Evolutionary conservation across 2,329 filamentous ascomycete species (phyloP).

Genomic region (Diplodia mutila): DNA sequence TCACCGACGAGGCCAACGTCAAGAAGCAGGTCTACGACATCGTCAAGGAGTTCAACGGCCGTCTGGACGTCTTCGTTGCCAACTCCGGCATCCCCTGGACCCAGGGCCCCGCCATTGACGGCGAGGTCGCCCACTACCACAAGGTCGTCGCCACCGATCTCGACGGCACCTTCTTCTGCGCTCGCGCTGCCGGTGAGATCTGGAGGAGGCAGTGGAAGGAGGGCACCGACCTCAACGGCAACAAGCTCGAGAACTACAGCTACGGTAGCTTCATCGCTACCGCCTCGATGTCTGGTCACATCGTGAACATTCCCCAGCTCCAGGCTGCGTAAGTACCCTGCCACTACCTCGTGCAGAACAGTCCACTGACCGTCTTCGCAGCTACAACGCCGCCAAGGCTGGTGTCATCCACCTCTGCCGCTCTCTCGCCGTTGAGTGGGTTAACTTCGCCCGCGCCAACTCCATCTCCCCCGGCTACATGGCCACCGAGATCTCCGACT

Average conservation of each 20-base stretch:
- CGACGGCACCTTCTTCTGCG: slow-evolving; percentile 85
- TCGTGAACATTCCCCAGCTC: slow-evolving; percentile 81
- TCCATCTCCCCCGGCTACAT: slow-evolving; percentile 71
- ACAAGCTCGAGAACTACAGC: slow-evolving; percentile 27
- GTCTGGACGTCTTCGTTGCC: slow-evolving; percentile 69
- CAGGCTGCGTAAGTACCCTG: slow-evolving; percentile 45
- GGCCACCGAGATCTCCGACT: slow-evolving; percentile 68
- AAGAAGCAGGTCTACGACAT: slow-evolving; percentile 62
- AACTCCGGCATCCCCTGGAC: slow-evolving; percentile 67
- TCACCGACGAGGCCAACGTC: slow-evolving; percentile 60
- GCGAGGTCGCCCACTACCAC: slow-evolving; percentile 71
- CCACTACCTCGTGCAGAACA: neutral
- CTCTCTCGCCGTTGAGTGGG: slow-evolving; percentile 71
- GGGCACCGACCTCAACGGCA: slow-evolving; percentile 27
- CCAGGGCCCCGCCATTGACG: slow-evolving; percentile 69
- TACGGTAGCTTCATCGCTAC: slow-evolving; percentile 67
- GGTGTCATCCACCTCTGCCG: slow-evolving; percentile 67
- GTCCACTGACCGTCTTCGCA: slow-evolving; percentile 19
- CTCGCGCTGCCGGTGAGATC: slow-evolving; percentile 73
- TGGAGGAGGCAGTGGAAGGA: slow-evolving; percentile 27
- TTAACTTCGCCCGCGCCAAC: slow-evolving; percentile 70
- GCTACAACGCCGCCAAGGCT: slow-evolving; percentile 60
- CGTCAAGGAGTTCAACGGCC: slow-evolving; percentile 70
- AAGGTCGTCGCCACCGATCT: slow-evolving; percentile 84
- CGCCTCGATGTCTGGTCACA: slow-evolving; percentile 75